These are phyloP conservation scores for Eucalyptus sideroxylon DNA, from an alignment of 345 rosid species.

Conservation along the genomic window DNA sequence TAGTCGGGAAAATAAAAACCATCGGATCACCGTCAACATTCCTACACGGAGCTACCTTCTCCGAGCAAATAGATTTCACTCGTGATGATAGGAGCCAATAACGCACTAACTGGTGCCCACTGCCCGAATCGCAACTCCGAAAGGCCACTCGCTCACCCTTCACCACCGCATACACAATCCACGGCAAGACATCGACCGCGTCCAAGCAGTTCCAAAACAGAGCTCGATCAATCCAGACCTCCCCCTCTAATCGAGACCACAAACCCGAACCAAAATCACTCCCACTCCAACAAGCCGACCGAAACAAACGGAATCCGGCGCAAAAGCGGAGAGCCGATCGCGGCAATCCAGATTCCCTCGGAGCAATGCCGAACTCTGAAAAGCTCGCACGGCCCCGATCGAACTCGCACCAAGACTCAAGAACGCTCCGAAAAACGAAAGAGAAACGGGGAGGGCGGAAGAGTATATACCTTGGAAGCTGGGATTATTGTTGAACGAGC, in stretches of 20 bases:
- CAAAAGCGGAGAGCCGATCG: not conserved
- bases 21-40: not conserved
- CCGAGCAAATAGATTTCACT: not conserved
- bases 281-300: not conserved
- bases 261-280: not conserved
- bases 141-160: not conserved
- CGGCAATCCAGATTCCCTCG: not conserved
- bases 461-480: conserved; percentile 38
- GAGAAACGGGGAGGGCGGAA: not conserved
- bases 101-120: not conserved
- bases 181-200: not conserved
- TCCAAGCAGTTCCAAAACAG: not conserved
- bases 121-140: not conserved
- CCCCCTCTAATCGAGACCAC: not conserved
- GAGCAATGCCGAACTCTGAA: not conserved
- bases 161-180: not conserved
- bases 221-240: not conserved
- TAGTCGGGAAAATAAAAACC: not conserved
- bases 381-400: not conserved
- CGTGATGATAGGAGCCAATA: not conserved
- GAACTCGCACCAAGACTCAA: not conserved
- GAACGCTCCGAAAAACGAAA: not conserved
- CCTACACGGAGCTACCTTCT: not conserved
- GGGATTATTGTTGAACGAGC: conserved; percentile 43
- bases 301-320: not conserved